These are phyloP conservation scores for Camillea tinctor DNA, from an alignment of 2,329 filamentous ascomycete genomes.

Conservation along the genomic window DNA sequence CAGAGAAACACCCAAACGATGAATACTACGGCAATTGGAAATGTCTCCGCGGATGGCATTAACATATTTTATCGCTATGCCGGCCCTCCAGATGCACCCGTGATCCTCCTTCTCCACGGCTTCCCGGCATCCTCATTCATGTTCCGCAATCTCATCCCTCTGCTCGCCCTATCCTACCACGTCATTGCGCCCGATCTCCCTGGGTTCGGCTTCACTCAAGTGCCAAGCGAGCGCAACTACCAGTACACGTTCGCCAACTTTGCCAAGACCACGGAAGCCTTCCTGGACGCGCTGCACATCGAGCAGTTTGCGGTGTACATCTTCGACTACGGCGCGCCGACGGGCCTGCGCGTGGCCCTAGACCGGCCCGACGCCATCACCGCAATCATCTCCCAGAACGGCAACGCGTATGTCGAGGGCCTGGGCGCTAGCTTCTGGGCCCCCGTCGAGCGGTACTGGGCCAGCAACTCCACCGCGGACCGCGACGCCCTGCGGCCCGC, in stretches of 20 bases:
- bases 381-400: constrained; percentile 59
- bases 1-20: not conserved
- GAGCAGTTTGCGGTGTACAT: constrained; percentile 54
- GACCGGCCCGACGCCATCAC: constrained; percentile 45
- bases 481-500: constrained; percentile 36
- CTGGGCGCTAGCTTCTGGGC: constrained; percentile 50
- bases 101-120: constrained; percentile 45
- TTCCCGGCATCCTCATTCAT: constrained; percentile 44
- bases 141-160: constrained; percentile 44
- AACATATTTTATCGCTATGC: constrained; percentile 42
- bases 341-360: constrained; percentile 53
- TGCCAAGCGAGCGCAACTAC: constrained; percentile 41
- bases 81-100: constrained; percentile 30
- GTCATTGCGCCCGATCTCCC: constrained; percentile 58
- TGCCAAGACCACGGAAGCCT: constrained; percentile 45
- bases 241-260: constrained; percentile 55
- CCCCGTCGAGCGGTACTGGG: constrained; percentile 47
- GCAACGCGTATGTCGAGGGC: constrained; percentile 59
- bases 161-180: constrained; percentile 38
- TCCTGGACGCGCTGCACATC: constrained; percentile 47
- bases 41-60: constrained; percentile 33
- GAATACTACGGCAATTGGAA: not conserved
- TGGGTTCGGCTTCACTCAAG: constrained; percentile 57
- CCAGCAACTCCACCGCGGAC: constrained; percentile 32
- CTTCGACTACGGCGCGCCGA: constrained; percentile 63